Conservation (phyloP, 1,139 yeast genomes). For the Hyphopichia pseudoburtonii region DNA sequence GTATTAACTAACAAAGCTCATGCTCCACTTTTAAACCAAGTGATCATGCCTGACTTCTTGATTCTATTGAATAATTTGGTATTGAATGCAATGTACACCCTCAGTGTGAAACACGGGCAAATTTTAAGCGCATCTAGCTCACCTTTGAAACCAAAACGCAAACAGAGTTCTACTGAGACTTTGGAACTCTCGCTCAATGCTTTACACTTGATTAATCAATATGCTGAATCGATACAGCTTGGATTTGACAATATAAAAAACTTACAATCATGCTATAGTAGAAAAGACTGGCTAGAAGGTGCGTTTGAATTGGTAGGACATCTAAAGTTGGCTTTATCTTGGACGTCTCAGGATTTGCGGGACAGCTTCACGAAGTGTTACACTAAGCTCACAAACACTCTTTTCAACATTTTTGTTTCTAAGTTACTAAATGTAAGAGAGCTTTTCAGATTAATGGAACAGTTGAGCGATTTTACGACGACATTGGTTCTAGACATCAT, state of each 20-base stretch:
- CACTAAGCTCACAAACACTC: constrained; percentile 21
- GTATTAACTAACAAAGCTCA: not conserved
- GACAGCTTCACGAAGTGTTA: constrained; percentile 22
- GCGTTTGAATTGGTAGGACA: constrained; percentile 39
- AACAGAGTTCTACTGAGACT: constrained; percentile 12
- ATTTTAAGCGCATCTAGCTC: constrained; percentile 40
- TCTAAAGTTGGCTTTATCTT: constrained; percentile 25
- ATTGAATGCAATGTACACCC: constrained; percentile 31
- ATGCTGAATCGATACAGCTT: constrained; percentile 27
- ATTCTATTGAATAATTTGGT: constrained; percentile 41
- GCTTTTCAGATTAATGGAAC: constrained; percentile 21
- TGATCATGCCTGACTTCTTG: constrained; percentile 42
- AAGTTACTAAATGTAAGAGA: constrained; percentile 19
- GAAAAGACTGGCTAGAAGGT: constrained; percentile 41
- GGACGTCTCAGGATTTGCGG: constrained; percentile 21
- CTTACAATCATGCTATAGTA: constrained; percentile 23
- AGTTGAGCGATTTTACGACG: constrained; percentile 22
- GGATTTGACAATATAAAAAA: constrained; percentile 28
- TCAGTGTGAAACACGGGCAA: constrained; percentile 35
- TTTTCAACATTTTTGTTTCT: constrained; percentile 35
- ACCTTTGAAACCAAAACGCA: constrained; percentile 17
- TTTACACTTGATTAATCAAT: constrained; percentile 36
- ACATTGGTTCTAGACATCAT: constrained; percentile 33
- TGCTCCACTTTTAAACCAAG: constrained; percentile 11
- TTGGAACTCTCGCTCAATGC: constrained; percentile 30